Conservation (phyloP, 2,329 filamentous ascomycete species). For the Davidsoniella eucalypti region DNA sequence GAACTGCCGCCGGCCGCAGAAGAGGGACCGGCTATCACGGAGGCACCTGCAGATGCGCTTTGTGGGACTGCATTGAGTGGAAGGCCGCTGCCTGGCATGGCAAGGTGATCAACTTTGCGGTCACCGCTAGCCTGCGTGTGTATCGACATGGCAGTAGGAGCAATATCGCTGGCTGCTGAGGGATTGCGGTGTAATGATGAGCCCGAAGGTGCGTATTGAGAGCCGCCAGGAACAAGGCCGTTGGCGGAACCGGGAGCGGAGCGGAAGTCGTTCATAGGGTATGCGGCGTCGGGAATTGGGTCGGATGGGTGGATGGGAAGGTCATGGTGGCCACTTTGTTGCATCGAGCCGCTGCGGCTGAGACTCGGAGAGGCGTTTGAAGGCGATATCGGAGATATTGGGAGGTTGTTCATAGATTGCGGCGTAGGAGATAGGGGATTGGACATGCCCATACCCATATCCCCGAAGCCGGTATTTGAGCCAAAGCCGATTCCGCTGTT, state of each 20-base stretch:
- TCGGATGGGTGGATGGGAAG: slow-evolving; percentile 12
- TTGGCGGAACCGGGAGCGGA: not conserved
- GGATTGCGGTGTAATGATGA: not conserved
- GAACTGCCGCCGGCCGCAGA: not conserved
- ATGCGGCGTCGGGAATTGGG: slow-evolving; percentile 12
- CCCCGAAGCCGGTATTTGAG: not conserved
- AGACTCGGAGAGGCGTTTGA: not conserved
- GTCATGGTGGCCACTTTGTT: slow-evolving; percentile 3
- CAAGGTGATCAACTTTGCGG: slow-evolving; percentile 11
- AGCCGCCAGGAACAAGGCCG: not conserved
- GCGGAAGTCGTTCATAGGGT: slow-evolving; percentile 11
- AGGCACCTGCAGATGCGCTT: slow-evolving; percentile 5
- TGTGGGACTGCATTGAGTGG: slow-evolving; percentile 3
- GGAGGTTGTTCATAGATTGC: not conserved
- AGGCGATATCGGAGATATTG: not conserved
- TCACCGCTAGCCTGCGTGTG: not conserved
- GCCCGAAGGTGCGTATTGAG: not conserved
- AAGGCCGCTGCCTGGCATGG: slow-evolving; percentile 10
- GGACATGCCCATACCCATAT: too few species aligned
- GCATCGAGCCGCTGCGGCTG: not conserved
- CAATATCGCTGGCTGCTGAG: not conserved
- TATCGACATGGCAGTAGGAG: not conserved
- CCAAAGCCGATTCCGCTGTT: slow-evolving; percentile 5
- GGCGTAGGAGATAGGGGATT: not conserved
- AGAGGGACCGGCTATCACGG: not conserved